phyloP scores from a whole-genome alignment of 1,139 yeast genomes.

The Ashbya aceris region DNA sequence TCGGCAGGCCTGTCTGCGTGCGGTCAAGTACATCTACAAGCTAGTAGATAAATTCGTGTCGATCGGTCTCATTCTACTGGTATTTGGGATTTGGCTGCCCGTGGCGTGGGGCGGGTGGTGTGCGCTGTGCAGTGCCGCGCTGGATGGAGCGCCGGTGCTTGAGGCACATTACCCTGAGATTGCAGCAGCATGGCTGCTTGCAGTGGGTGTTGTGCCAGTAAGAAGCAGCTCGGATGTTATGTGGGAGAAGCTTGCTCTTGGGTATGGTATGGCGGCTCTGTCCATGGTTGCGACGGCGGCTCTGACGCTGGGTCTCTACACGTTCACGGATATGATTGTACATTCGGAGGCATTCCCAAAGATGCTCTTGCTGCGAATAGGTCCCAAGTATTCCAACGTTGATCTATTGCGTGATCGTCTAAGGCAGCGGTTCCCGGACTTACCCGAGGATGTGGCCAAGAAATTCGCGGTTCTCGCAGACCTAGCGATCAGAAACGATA shows the following conservation, averaged over 20 bases:
- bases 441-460: constrained; percentile 25
- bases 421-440: constrained; percentile 23
- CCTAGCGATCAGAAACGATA: constrained; percentile 4
- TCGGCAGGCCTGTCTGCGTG: too few species aligned
- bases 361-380: constrained; percentile 46
- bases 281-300: too few species aligned
- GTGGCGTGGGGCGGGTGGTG: constrained; percentile 46
- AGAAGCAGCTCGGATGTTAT: too few species aligned
- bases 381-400: constrained; percentile 41
- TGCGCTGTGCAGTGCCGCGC: constrained; percentile 43
- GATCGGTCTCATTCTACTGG: constrained; percentile 29
- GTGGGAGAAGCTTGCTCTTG: too few species aligned
- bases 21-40: too few species aligned
- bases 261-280: too few species aligned
- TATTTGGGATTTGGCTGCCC: constrained; percentile 48
- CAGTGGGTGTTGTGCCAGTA: too few species aligned
- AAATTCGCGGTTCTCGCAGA: constrained; percentile 23
- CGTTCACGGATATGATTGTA: constrained; percentile 65
- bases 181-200: too few species aligned
- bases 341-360: constrained; percentile 58
- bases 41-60: too few species aligned
- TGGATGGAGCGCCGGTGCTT: constrained; percentile 32
- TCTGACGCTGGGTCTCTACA: constrained; percentile 32
- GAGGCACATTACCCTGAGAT: too few species aligned
- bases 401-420: constrained; percentile 21